Conservation (phyloP, 2,329 filamentous ascomycete genomes). For the Fusarium praegraminearum region DNA sequence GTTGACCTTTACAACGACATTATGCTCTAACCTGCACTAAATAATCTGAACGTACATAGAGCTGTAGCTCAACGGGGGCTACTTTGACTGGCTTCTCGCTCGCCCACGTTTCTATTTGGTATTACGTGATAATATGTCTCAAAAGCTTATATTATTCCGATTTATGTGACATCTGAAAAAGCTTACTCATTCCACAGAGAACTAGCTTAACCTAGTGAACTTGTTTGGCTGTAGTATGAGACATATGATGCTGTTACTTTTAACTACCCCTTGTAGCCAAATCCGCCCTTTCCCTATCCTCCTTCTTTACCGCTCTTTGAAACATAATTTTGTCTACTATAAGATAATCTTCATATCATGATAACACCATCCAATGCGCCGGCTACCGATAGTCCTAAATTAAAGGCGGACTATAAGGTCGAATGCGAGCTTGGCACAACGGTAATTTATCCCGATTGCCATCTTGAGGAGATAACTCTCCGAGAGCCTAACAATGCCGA, state of each 20-base stretch:
- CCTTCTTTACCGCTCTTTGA: neutral
- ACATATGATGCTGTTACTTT: neutral
- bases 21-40: too few relatives aligned
- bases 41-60: too few relatives aligned
- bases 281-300: neutral
- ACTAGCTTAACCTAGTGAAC: too few relatives aligned
- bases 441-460: neutral
- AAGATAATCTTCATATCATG: neutral
- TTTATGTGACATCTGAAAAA: neutral
- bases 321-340: neutral
- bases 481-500: neutral
- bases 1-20: too few relatives aligned
- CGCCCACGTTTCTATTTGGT: too few relatives aligned
- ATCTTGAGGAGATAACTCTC: neutral
- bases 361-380: neutral
- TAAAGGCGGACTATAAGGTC: neutral
- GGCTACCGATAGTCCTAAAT: neutral
- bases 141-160: neutral
- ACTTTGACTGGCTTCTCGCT: too few relatives aligned
- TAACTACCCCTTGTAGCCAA: neutral
- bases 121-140: neutral
- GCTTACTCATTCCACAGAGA: neutral
- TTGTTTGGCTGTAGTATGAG: neutral
- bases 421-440: neutral
- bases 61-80: too few relatives aligned